Base-by-base conservation (phyloP, 2,329 filamentous ascomycete species). In the Scopulariopsis brevicaulis region DNA sequence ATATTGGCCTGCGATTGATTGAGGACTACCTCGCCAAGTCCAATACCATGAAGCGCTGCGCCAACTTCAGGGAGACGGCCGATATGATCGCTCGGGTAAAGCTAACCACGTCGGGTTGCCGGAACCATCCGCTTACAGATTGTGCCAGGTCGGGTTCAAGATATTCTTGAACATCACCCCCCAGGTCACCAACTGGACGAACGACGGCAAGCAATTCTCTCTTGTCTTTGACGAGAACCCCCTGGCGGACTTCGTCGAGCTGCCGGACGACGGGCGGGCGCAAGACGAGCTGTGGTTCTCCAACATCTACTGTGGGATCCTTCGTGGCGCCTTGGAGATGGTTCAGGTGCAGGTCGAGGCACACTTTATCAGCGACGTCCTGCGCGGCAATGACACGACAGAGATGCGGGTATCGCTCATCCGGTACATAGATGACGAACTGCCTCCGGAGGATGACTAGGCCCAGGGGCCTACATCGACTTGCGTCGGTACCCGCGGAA, bases 271-370 rank as follows among this genome's bases (percentile, higher is more conserved):
- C 72, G 94, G 92, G 56, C 82, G 91, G 62, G 90, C 94, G 3
- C 94, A 99, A 72, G 92, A 96, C 67, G 93, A 97, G 74, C 77
- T 99, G 46, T 99, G 94, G 94, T 99, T 95, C 72, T 96, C 91
- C 5, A 99, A 97, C 72, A 95, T 99, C 59, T 81, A 97, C 51
- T 96, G 94, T 65, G 94, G 94, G 51, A 89, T 99, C 51, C 76
- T 99, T 61, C 81, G 94, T 64, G 94, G 94, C 15, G 87, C 93
- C 1, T 73, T 99, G 60, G 94, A 99, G 72, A 99, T 99, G 94
- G 93, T 97, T 67, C 93, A 97, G 80, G 96, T 97, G 90, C 94
- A 97, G 72, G 91, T 97, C 4, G 93, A 99, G 70, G 90, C 90
- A 53, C 92, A 96, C 69, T 99, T 97, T 70, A 88, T 96, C 67